Conservation (phyloP, 352 stramenopile genomes). For the Peronospora farinosa region DNA sequence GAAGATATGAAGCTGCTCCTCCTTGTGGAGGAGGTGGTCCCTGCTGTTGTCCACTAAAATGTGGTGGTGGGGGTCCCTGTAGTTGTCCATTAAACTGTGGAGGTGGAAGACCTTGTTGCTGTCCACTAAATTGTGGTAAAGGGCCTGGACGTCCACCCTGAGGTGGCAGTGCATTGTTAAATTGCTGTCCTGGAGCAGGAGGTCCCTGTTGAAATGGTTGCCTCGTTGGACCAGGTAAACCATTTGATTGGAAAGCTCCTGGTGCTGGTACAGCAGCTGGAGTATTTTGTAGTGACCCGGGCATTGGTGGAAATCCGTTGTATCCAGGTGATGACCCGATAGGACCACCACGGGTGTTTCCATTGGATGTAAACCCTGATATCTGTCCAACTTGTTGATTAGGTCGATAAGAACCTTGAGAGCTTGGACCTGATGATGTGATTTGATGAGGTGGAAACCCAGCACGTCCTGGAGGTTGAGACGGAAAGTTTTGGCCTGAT, state of each 20-base stretch:
- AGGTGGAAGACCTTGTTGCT: neutral
- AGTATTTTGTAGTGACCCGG: constrained; percentile 17
- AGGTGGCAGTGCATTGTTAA: constrained; percentile 9
- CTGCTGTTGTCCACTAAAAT: constrained; percentile 24
- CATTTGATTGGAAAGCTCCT: constrained; percentile 20
- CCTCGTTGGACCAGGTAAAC: constrained; percentile 9
- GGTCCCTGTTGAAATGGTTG: constrained; percentile 27
- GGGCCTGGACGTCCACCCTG: constrained; percentile 6
- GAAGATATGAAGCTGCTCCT: constrained; percentile 26
- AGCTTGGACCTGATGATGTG: constrained; percentile 5
- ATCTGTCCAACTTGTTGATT: constrained; percentile 8
- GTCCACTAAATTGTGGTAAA: constrained; percentile 1
- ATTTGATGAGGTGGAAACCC: constrained; percentile 16
- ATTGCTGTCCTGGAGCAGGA: constrained; percentile 10
- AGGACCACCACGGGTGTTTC: constrained; percentile 23
- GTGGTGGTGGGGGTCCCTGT: constrained; percentile 16
- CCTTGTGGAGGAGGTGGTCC: constrained; percentile 16
- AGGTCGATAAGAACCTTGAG: constrained; percentile 16
- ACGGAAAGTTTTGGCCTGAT: constrained; percentile 18
- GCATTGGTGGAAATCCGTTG: constrained; percentile 12
- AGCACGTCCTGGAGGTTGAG: constrained; percentile 18
- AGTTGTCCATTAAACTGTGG: constrained; percentile 10
- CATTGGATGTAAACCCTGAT: constrained; percentile 20
- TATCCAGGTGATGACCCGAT: constrained; percentile 8
- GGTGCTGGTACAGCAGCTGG: constrained; percentile 5